Percentiles rank a stretch among this genome's conserved stretches.
Conservation (phyloP, 352 stramenopile genomes). For the Peronospora farinosa region DNA sequence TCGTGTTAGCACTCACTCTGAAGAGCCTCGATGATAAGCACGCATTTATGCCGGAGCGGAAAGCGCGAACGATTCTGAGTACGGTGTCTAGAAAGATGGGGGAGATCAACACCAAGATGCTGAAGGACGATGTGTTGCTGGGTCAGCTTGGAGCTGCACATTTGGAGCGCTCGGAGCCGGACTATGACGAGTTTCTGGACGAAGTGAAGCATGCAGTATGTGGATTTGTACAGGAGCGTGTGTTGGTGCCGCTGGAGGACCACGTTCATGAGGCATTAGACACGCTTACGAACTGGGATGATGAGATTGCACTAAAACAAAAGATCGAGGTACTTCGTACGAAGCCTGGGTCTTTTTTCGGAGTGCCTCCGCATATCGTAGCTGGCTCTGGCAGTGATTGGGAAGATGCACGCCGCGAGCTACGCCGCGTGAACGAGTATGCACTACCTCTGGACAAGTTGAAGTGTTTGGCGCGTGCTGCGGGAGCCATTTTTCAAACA, state of each 20-base stretch:
- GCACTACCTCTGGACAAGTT: slow-evolving; percentile 63
- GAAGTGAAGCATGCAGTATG: slow-evolving; percentile 53
- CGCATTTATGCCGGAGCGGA: slow-evolving; percentile 31
- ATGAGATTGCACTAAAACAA: slow-evolving; percentile 37
- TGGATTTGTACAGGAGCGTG: slow-evolving; percentile 40
- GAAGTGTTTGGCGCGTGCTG: slow-evolving; percentile 58
- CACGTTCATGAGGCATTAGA: slow-evolving; percentile 52
- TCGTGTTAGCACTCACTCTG: slow-evolving; percentile 33
- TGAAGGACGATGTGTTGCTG: slow-evolving; percentile 37
- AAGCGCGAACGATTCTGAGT: slow-evolving; percentile 43
- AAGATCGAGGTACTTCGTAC: slow-evolving; percentile 54
- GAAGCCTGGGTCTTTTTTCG: slow-evolving; percentile 50
- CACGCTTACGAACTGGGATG: slow-evolving; percentile 41
- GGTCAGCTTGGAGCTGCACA: slow-evolving; percentile 28
- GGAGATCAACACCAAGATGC: slow-evolving; percentile 43
- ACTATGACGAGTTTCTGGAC: slow-evolving; percentile 57
- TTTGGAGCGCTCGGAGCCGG: slow-evolving; percentile 32
- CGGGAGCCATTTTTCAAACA: slow-evolving; percentile 47
- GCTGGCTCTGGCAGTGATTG: slow-evolving; percentile 41
- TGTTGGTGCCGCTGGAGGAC: slow-evolving; percentile 56
- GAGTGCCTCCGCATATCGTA: slow-evolving; percentile 40
- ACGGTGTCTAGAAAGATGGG: slow-evolving; percentile 47
- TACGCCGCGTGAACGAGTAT: slow-evolving; percentile 49
- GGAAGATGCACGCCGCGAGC: slow-evolving; percentile 48
- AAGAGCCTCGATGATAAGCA: slow-evolving; percentile 39